These are phyloP conservation scores for Melianthus villosus DNA, from an alignment of 441 rosid genomes.

Conservation along the genomic window DNA sequence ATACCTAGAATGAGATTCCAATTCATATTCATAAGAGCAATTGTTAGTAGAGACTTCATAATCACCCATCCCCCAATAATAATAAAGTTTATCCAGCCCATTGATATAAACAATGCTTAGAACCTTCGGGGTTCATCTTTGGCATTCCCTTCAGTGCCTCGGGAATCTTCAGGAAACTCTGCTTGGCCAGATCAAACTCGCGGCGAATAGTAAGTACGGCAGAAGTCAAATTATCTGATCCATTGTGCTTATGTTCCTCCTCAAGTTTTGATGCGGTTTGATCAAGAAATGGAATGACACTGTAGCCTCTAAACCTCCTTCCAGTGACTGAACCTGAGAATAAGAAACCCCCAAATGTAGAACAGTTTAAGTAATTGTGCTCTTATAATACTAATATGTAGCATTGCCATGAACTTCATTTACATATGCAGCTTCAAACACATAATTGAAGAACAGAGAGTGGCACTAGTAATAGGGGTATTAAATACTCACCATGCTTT, in stretches of 20 bases:
- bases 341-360: constrained; percentile 5
- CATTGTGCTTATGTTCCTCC: constrained; percentile 16
- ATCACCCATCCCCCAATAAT: too few species aligned
- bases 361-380: too few species aligned
- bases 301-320: constrained; percentile 20
- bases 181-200: constrained; percentile 50
- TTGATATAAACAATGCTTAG: background rate
- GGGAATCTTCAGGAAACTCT: constrained; percentile 54
- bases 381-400: too few species aligned
- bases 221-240: constrained; percentile 12
- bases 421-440: too few species aligned
- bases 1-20: constrained; percentile 48
- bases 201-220: constrained; percentile 36
- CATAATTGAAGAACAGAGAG: too few species aligned
- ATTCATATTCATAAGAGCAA: constrained; percentile 4
- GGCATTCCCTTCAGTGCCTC: constrained; percentile 44
- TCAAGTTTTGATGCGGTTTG: constrained; percentile 20
- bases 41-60: too few species aligned
- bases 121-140: constrained; percentile 79
- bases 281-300: constrained; percentile 14
- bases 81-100: background rate
- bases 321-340: constrained; percentile 15
- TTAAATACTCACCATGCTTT: too few species aligned
- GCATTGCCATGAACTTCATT: too few species aligned
- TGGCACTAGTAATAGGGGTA: too few species aligned